A percentile compares a stretch with the other conserved stretches of the same genome.
These are phyloP conservation scores for Tolypocladium ovalisporum DNA, from an alignment of 2,329 filamentous ascomycete species.

Conservation along the genomic window DNA sequence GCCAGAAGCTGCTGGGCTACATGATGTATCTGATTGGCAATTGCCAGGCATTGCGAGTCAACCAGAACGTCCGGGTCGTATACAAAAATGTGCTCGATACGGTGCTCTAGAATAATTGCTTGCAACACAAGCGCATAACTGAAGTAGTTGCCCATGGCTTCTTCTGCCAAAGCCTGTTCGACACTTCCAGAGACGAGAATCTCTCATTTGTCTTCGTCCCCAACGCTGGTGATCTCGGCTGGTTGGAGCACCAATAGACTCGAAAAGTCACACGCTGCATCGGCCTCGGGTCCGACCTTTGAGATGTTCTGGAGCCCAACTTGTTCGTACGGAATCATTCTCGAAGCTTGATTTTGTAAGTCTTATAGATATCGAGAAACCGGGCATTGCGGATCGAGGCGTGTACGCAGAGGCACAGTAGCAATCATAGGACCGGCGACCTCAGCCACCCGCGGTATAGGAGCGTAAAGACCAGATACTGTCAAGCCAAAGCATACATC, in stretches of 20 bases:
- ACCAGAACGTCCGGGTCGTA: constrained; percentile 1
- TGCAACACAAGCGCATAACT: constrained; percentile 6
- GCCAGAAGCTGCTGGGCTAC: not conserved
- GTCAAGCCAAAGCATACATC: constrained; percentile 13
- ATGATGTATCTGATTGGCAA: constrained; percentile 1
- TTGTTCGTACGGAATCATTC: constrained; percentile 4
- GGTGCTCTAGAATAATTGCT: not conserved
- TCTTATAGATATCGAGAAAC: constrained; percentile 6
- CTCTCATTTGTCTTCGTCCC: not conserved
- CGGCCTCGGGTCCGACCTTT: not conserved
- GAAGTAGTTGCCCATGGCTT: constrained; percentile 7
- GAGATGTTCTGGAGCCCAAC: not conserved
- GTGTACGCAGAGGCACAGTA: constrained; percentile 8
- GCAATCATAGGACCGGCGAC: constrained; percentile 11
- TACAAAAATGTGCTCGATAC: not conserved
- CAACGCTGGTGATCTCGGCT: not conserved
- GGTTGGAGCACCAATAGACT: not conserved
- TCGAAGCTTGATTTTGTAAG: constrained; percentile 7
- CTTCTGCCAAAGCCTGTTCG: not conserved
- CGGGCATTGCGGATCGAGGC: constrained; percentile 1
- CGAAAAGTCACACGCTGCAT: not conserved
- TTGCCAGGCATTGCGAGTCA: constrained; percentile 1
- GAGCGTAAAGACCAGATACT: constrained; percentile 11
- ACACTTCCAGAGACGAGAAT: not conserved
- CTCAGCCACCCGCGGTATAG: constrained; percentile 10